Evolutionary conservation across 2,329 filamentous ascomycete species (phyloP), one percentile per base, ranked within the genome.

Genomic region (Trichoderma hamatum): DNA sequence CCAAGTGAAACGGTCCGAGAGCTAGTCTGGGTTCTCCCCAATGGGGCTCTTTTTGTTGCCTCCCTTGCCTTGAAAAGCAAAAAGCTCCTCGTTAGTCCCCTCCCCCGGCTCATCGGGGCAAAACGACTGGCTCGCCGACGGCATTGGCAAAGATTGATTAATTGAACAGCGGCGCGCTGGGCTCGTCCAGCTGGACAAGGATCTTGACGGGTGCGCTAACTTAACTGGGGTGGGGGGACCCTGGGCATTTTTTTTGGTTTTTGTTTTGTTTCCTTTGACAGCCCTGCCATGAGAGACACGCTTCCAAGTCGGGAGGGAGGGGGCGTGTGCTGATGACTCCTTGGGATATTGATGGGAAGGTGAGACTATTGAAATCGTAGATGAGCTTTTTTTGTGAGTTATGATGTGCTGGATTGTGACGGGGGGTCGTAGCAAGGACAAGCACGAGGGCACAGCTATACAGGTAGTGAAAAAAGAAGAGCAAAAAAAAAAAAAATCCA

Each of bases 111-210:
- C 39, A 39, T 67, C 54, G 64, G 64, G 39, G 28, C 26, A 55
- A 59, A 59, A 51, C 39, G 30, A 67, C 28, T 59, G 63, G 61
- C 46, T 52, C n/a, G 46, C 28, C 28, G 54, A 21, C 32, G 61
- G 49, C 43, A 32, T 28, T 64, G 24, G 36, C 26, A 28, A 39
- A 43, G 34, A 24, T 19, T 21, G 39, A 61, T 49, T 39, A 24
- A 21, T 46, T 19, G 26, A 43, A 26, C n/a, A 16, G 26, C 52
- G 21, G 46, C 21, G 55, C 39, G 56, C 32, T 43, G 32, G 65
- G 21, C 19, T 16, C 21, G 60, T 71, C 70, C 70, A 71, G 70
- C 70, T 71, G 70, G 70, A 68, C 70, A 71, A 69, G 70, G 70
- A 68, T 71, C n/a, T 52, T 51, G 49, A 51, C 63, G 58, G 68